phyloP scores from a whole-genome alignment of 2,329 filamentous ascomycete species.

The Pseudocercospora musae region DNA sequence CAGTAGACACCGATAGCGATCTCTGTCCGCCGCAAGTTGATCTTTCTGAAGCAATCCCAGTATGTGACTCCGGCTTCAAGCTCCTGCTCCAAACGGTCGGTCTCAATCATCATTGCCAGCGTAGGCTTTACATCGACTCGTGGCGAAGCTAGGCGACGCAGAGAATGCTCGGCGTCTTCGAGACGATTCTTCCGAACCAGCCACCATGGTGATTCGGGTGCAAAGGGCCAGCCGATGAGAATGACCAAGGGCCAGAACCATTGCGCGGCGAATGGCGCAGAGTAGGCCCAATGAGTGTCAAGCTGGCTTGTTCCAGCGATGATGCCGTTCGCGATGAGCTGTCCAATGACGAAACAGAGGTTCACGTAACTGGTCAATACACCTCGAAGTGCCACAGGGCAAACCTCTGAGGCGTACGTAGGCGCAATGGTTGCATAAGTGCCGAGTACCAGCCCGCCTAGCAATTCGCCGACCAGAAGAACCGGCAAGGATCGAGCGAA shows the following conservation, averaged over 20 bases:
- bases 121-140: constrained; percentile 41
- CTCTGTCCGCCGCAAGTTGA: constrained; percentile 43
- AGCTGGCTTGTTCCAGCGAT: constrained; percentile 35
- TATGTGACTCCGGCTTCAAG: constrained; percentile 39
- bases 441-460: constrained; percentile 60
- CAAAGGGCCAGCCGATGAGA: constrained; percentile 37
- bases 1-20: constrained; percentile 45
- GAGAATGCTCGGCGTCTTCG: constrained; percentile 36
- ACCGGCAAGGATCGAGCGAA: constrained; percentile 56
- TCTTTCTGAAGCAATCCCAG: constrained; percentile 42
- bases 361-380: constrained; percentile 60
- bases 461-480: constrained; percentile 59
- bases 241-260: constrained; percentile 43
- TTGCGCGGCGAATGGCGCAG: constrained; percentile 46
- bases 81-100: constrained; percentile 37
- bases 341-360: constrained; percentile 61
- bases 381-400: constrained; percentile 56
- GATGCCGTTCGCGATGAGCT: constrained; percentile 51
- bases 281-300: constrained; percentile 42
- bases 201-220: constrained; percentile 40
- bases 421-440: constrained; percentile 56
- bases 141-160: constrained; percentile 37
- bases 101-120: constrained; percentile 41
- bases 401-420: constrained; percentile 48
- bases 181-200: constrained; percentile 37